Evolutionary conservation across 1,284 basidiomycete genomes (phyloP).

Genomic region (Malassezia brasiliensis): DNA sequence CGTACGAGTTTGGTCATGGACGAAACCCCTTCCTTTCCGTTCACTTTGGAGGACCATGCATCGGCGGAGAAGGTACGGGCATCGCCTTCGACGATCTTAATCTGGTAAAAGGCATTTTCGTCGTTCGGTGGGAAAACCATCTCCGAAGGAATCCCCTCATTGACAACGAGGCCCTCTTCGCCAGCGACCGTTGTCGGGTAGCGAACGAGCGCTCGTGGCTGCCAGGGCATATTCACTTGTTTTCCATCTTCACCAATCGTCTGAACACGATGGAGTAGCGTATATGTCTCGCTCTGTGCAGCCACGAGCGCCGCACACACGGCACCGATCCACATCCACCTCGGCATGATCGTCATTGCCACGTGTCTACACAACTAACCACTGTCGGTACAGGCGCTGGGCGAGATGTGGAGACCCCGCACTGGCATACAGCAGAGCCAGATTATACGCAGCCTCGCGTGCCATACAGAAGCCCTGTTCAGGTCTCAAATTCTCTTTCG

Average conservation of each 20-base stretch:
- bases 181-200: not conserved
- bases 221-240: not conserved
- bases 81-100: conserved; percentile 4
- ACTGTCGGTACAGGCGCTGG: conserved; percentile 20
- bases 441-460: conserved; percentile 40
- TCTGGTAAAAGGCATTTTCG: conserved; percentile 2
- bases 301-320: not conserved
- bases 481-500: conserved; percentile 7
- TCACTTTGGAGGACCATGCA: not conserved
- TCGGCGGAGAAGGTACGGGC: not conserved
- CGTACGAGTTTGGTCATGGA: conserved; percentile 10
- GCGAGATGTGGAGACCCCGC: conserved; percentile 22
- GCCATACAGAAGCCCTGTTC: conserved; percentile 18
- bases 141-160: not conserved
- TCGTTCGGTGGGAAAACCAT: not conserved
- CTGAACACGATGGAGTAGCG: conserved; percentile 6
- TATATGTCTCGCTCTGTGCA: not conserved
- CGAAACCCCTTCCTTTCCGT: not conserved
- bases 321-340: not conserved
- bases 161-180: not conserved
- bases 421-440: conserved; percentile 31
- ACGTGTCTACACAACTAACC: conserved; percentile 22
- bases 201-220: not conserved
- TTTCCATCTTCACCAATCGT: not conserved
- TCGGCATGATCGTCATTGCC: not conserved